These are phyloP conservation scores for Psilocybe sp. DNA, from an alignment of 768 basidiomycete species.

Conservation along the genomic window DNA sequence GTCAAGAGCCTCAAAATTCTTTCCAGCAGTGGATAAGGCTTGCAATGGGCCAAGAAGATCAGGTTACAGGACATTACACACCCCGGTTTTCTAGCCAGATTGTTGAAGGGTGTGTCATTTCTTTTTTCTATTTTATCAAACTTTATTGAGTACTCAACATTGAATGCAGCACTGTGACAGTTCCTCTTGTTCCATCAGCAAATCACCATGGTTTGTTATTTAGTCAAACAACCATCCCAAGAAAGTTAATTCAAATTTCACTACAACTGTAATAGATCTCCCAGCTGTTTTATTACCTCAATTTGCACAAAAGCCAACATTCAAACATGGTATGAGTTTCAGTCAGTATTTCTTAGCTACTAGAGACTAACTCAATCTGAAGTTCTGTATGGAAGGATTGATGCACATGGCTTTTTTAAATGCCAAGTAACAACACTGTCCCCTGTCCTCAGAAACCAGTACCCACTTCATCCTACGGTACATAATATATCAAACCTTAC, in stretches of 20 bases:
- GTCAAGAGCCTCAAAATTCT: constrained; percentile 40
- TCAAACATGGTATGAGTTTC: constrained; percentile 17
- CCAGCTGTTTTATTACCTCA: constrained; percentile 37
- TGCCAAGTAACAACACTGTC: constrained; percentile 59
- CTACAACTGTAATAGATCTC: constrained; percentile 33
- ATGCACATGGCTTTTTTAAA: constrained; percentile 49
- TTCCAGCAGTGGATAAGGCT: constrained; percentile 35
- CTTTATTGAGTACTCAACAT: background rate
- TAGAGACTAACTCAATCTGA: constrained; percentile 14
- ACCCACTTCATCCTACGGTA: constrained; percentile 42
- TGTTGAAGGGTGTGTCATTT: constrained; percentile 49
- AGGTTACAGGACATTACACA: constrained; percentile 59
- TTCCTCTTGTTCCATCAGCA: constrained; percentile 51
- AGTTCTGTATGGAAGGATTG: constrained; percentile 57
- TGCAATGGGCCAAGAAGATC: constrained; percentile 14
- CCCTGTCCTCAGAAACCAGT: constrained; percentile 49
- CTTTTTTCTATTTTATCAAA: background rate
- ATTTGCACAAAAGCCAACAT: constrained; percentile 21
- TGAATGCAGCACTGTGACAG: constrained; percentile 41
- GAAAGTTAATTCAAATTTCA: no score
- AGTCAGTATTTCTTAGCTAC: background rate
- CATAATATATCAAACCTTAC: no score
- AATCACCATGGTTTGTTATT: constrained; percentile 45
- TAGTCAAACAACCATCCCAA: no score
- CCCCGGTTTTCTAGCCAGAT: constrained; percentile 32